phyloP scores from a whole-genome alignment of 2,329 filamentous ascomycete species.

The Pseudogymnoascus sp. region DNA sequence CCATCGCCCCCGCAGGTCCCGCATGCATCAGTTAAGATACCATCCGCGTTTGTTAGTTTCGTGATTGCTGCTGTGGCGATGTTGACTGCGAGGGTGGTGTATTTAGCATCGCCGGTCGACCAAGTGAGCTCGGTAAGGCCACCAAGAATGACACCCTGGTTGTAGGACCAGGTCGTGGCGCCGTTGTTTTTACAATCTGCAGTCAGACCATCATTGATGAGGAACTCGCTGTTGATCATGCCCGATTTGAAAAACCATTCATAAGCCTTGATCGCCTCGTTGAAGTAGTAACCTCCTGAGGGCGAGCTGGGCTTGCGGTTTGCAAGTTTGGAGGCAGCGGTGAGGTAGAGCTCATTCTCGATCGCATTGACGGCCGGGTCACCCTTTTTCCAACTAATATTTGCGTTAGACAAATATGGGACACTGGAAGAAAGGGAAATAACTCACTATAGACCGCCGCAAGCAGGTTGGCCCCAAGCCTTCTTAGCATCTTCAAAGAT shows the following conservation, averaged over 20 bases:
- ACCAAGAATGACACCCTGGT: slow-evolving; percentile 55
- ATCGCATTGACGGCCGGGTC: slow-evolving; percentile 49
- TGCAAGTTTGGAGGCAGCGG: slow-evolving; percentile 48
- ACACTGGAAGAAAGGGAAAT: background rate
- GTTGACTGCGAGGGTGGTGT: slow-evolving; percentile 42
- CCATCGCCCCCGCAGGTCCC: slow-evolving; percentile 43
- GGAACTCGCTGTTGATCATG: slow-evolving; percentile 40
- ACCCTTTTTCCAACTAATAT: slow-evolving; percentile 45
- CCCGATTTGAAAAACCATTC: slow-evolving; percentile 44
- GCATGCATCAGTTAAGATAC: slow-evolving; percentile 48
- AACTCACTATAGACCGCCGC: slow-evolving; percentile 43
- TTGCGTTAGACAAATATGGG: background rate
- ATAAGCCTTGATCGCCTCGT: slow-evolving; percentile 45
- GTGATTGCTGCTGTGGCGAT: slow-evolving; percentile 50
- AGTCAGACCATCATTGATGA: slow-evolving; percentile 49
- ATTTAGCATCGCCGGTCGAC: slow-evolving; percentile 38
- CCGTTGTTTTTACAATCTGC: slow-evolving; percentile 44
- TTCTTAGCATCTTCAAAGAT: slow-evolving; percentile 52
- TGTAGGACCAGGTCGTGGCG: slow-evolving; percentile 44
- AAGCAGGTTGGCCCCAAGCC: slow-evolving; percentile 43
- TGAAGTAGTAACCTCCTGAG: slow-evolving; percentile 46
- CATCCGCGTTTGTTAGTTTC: slow-evolving; percentile 37
- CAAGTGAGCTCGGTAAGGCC: slow-evolving; percentile 51
- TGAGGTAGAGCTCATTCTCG: slow-evolving; percentile 50
- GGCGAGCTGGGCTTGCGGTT: slow-evolving; percentile 48